Evolutionary conservation across 1,284 basidiomycete genomes (phyloP).

Genomic region (Ceratobasidium papillatum): DNA sequence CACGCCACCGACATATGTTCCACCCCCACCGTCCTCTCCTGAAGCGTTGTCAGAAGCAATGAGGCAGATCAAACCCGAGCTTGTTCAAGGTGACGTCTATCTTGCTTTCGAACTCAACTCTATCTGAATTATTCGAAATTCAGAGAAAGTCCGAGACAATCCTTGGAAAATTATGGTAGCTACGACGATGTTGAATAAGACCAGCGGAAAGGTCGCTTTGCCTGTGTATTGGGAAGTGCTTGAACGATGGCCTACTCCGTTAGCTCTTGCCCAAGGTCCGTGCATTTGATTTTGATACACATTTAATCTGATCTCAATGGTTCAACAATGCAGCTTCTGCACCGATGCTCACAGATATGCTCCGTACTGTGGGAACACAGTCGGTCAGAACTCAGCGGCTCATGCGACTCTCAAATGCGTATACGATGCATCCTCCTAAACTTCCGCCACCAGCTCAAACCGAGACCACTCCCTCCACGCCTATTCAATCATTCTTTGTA

Average conservation of each 20-base stretch:
- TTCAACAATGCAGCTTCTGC: constrained; percentile 24
- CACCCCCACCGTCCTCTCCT: constrained; percentile 15
- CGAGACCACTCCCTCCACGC: not conserved
- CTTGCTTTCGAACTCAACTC: not conserved
- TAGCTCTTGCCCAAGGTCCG: constrained; percentile 60
- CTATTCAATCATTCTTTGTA: not conserved
- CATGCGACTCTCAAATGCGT: constrained; percentile 48
- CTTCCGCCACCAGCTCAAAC: not conserved
- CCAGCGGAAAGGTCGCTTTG: constrained; percentile 60
- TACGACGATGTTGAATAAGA: constrained; percentile 66
- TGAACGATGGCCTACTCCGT: constrained; percentile 62
- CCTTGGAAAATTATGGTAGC: constrained; percentile 66
- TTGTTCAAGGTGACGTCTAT: constrained; percentile 23
- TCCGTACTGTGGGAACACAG: constrained; percentile 64
- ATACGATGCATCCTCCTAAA: constrained; percentile 38
- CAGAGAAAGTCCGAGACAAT: constrained; percentile 60
- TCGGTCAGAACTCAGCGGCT: constrained; percentile 62
- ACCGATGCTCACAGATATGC: constrained; percentile 54
- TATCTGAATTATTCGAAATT: not conserved
- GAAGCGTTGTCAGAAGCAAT: constrained; percentile 4
- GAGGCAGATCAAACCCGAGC: constrained; percentile 1
- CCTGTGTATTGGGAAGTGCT: constrained; percentile 66
- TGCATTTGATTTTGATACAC: not conserved
- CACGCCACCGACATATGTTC: not conserved
- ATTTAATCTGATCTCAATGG: not conserved